Base-by-base conservation (phyloP, 306 rosid species). In the Quercus aquifolioides region DNA sequence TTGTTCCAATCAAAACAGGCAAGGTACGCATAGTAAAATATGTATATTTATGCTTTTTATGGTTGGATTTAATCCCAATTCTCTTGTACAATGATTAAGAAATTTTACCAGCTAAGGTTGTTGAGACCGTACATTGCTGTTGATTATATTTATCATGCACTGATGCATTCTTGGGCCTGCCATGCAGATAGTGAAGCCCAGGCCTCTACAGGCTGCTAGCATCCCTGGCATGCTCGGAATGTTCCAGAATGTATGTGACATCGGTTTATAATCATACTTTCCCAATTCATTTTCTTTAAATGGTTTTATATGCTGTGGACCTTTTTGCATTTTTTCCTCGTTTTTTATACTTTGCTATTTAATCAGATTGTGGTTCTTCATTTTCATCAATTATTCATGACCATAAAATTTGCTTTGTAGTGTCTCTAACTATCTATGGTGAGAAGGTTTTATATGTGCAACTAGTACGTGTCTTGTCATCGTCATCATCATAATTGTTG, bases 171-270 rank as follows among this genome's bases (percentile, higher is more conserved):
- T 64, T 57, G 74, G 74, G 57, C 46, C 85, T 86, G 38, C 56
- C 4, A 18, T 82, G 91, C 96, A 96, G 99, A 90, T 96, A 78
- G 99, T 96, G 87, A 91, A 91, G 91, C 99, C 99, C 74, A 87
- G 98, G 82, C 98, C 98, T 77, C 86, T 88, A 60, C 99, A 96
- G 85, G 98, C 99, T 80, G 99, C 99, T 79, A 96, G 99, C 84
- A 93, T 96, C 70, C 99, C 98, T 51, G 98, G 99, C 79, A 96
- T 96, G 99, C 96, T 96, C 21, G 97, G 96, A 82, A 91, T 96
- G 97, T 93, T 96, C 87, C 98, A 93, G 87, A 90, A 88, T 83
- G 99, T 96, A 93, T 83, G 94, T 52, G 33, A 58, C 79, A 81
- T 70, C n/a, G 63, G 58, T 70, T 65, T 79, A 14, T 74, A 55